Evolutionary conservation across 2,329 filamentous ascomycete species (phyloP).

Genomic region (Arthrobotrys sphaeroides): DNA sequence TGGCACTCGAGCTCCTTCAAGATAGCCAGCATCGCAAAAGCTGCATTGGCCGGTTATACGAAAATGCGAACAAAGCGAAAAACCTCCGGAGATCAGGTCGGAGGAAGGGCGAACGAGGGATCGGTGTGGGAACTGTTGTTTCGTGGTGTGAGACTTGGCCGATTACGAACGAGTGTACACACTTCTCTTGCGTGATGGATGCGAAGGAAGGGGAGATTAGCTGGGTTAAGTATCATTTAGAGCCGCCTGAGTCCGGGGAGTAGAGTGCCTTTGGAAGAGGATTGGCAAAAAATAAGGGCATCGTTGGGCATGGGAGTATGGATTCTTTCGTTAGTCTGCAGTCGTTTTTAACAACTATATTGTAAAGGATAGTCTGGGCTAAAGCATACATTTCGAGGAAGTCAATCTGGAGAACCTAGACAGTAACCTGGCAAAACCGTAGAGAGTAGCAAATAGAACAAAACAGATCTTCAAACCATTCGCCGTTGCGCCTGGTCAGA

Average conservation of each 20-base stretch:
- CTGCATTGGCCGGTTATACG: conserved; percentile 54
- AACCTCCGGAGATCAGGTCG: not conserved
- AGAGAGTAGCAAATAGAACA: not conserved
- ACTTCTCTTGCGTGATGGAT: conserved; percentile 70
- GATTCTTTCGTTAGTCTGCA: conserved; percentile 16
- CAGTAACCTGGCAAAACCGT: not conserved
- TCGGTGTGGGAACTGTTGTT: conserved; percentile 61
- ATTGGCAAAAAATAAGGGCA: conserved; percentile 6
- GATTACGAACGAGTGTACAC: conserved; percentile 68
- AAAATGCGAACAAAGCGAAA: conserved; percentile 26
- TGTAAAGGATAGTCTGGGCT: not conserved
- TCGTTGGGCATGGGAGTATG: conserved; percentile 14
- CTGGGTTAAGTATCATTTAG: conserved; percentile 61
- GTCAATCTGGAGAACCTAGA: not conserved
- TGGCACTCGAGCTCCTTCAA: conserved; percentile 35
- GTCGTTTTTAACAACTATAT: conserved; percentile 5
- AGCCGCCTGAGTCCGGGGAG: conserved; percentile 12
- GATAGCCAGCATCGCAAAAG: conserved; percentile 55
- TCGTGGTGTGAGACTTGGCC: conserved; percentile 67
- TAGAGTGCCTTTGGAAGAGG: conserved; percentile 11
- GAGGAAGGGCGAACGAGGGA: conserved; percentile 56
- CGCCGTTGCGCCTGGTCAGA: not conserved
- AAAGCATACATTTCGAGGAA: conserved; percentile 2
- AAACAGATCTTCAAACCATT: not conserved
- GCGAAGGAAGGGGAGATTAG: conserved; percentile 64